Base-by-base conservation (phyloP, 805 yeast genomes). In the Metschnikowia henanensis region DNA sequence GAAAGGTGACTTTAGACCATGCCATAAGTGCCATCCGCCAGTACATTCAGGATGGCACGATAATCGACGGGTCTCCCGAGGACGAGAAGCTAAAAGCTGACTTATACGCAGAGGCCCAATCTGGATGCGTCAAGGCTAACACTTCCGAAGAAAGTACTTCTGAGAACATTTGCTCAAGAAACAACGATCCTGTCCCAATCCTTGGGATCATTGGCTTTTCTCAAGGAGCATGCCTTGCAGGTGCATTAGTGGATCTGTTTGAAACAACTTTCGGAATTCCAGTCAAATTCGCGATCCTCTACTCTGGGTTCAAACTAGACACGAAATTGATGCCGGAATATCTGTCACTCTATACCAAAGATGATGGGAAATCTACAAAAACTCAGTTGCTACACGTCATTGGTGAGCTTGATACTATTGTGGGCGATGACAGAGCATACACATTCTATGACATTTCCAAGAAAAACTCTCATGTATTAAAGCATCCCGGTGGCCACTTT, bases 401-500 rank as follows among this genome's bases (percentile, higher is more conserved):
- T 49, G 99, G 99, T 25, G 85, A 90, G 39, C 69, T 86, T 18
- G 99, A 94, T 57, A 84, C 94, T 10, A 83, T 94, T 21, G 96
- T 94, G 6, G 80, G 85, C 7, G 82, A 81, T 21, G 84, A 79
- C 20, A 74, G 96, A 56, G 77, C 91, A 0, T 68, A 79, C 66
- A 72, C 73, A 19, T 68, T 94, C 32, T 80, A 76, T 45, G 59
- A 70, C 16, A 41, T 46, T 19, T 49, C 60, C 38, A 59, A 60
- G 46, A 75, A 77, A 15, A 64, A 75, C 30, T 79, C 84, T 40
- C 76, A 77, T 40, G 68, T 86, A 5, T 71, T 84, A 46, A 84
- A 79, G 51, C 99, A 92, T 58, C 97, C 97, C 8, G 98, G 99
- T 48, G 97, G 98, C 1, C 99, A 92, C 60, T 90, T 86, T 68